These are phyloP conservation scores for Phylloporus arenicola DNA, from an alignment of 768 basidiomycete species.

Conservation along the genomic window DNA sequence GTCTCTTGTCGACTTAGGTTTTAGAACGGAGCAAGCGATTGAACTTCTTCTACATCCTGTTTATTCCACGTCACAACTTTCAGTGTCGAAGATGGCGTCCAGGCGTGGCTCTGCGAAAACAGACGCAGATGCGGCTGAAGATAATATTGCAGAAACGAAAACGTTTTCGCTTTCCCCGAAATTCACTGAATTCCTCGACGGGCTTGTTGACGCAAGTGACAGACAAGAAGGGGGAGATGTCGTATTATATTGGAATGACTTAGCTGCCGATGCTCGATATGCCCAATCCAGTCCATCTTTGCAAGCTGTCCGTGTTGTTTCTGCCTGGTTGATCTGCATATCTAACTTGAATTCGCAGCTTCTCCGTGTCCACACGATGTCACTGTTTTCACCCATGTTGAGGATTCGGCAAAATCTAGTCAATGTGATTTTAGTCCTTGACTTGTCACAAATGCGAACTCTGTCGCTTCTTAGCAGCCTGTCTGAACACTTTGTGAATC, in stretches of 20 bases:
- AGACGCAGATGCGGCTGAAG: constrained; percentile 24
- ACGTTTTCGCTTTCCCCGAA: constrained; percentile 72
- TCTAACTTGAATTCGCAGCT: constrained; percentile 18
- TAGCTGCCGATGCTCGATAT: constrained; percentile 76
- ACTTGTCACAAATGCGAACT: constrained; percentile 60
- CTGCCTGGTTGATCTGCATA: neutral
- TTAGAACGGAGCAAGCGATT: constrained; percentile 62
- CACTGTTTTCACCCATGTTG: constrained; percentile 75
- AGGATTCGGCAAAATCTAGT: constrained; percentile 75
- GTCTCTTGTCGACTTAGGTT: constrained; percentile 55
- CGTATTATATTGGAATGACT: constrained; percentile 86
- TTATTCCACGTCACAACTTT: constrained; percentile 47
- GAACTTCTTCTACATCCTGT: constrained; percentile 63
- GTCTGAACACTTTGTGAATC: constrained; percentile 64
- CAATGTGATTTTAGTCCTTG: constrained; percentile 78
- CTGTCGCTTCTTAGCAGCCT: constrained; percentile 60
- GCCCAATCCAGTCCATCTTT: constrained; percentile 47
- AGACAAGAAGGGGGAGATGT: constrained; percentile 68
- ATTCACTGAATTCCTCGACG: constrained; percentile 40
- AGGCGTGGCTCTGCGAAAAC: constrained; percentile 10
- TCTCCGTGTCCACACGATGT: constrained; percentile 17
- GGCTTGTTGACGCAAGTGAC: constrained; percentile 90
- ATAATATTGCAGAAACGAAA: constrained; percentile 66
- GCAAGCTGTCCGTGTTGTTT: constrained; percentile 37
- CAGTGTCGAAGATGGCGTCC: neutral